A percentile compares a stretch with the other conserved stretches of the same genome.
Evolutionary conservation across 2,329 filamentous ascomycete genomes (phyloP).

Genomic region (Cladorrhinum sp.): DNA sequence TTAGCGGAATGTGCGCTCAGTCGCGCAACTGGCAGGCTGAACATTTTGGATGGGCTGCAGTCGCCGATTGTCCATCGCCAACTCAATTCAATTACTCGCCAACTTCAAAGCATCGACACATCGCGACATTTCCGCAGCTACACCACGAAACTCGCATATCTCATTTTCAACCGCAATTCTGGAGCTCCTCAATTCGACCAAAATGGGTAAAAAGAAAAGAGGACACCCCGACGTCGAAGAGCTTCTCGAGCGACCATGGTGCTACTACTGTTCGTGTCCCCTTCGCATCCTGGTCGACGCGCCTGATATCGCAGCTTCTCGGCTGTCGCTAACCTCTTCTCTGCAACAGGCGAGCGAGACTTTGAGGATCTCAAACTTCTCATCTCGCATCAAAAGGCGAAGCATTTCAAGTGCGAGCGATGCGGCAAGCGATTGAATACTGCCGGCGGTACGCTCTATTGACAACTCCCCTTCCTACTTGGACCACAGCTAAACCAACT

Average conservation of each 20-base stretch:
- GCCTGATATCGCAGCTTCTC: background rate
- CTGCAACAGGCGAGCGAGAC: conserved; percentile 73
- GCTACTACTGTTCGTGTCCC: conserved; percentile 77
- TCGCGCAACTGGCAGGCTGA: background rate
- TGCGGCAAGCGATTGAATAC: conserved; percentile 89
- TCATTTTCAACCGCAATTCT: background rate
- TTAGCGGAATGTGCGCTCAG: background rate
- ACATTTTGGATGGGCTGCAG: background rate
- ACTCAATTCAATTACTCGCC: background rate
- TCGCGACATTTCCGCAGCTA: background rate
- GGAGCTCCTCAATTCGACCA: conserved; percentile 27
- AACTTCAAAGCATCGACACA: background rate
- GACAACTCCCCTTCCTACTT: background rate
- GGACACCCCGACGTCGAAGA: conserved; percentile 84
- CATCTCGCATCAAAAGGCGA: conserved; percentile 97
- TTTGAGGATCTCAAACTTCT: conserved; percentile 97
- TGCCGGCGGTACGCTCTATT: conserved; percentile 69
- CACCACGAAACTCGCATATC: background rate
- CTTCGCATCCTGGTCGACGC: conserved; percentile 6
- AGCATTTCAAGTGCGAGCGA: conserved; percentile 96
- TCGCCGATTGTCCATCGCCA: background rate
- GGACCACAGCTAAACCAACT: conserved; percentile 10
- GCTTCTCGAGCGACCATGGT: conserved; percentile 84
- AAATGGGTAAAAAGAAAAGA: conserved; percentile 89
- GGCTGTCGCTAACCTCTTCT: conserved; percentile 8